These are phyloP conservation scores for Marasmius oreades DNA, from an alignment of 1,284 basidiomycete species.

Conservation along the genomic window DNA sequence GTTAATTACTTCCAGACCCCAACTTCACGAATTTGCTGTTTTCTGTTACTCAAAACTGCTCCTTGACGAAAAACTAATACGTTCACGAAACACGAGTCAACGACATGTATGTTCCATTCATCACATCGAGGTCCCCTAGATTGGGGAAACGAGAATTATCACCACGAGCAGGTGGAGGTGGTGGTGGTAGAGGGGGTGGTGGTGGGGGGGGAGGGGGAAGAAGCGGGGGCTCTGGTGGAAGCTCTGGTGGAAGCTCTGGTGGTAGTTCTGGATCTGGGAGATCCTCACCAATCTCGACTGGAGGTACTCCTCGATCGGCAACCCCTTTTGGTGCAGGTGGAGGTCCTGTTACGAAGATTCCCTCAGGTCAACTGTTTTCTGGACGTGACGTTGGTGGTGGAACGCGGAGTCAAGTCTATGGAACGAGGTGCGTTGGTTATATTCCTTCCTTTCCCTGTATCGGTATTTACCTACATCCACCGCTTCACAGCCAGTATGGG, in stretches of 20 bases:
- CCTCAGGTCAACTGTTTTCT: constrained; percentile 14
- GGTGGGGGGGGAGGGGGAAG: not conserved
- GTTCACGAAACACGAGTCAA: not conserved
- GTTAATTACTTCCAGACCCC: no score
- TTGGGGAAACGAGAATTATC: constrained; percentile 26
- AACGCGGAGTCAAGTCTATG: constrained; percentile 31
- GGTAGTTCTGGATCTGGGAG: not conserved
- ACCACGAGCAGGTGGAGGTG: not conserved
- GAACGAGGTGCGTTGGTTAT: constrained; percentile 22
- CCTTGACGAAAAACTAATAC: not conserved
- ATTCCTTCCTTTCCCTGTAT: not conserved
- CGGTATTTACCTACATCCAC: not conserved
- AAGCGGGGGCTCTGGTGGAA: not conserved
- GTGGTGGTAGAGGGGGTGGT: not conserved
- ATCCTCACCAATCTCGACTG: not conserved
- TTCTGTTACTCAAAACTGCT: no score
- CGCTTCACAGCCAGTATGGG: constrained; percentile 41
- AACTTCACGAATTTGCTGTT: no score
- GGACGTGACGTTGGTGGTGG: constrained; percentile 24
- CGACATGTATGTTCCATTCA: constrained; percentile 32
- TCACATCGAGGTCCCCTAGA: constrained; percentile 18
- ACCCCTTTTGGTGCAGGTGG: constrained; percentile 14
- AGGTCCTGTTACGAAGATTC: constrained; percentile 8
- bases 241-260: not conserved
- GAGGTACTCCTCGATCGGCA: constrained; percentile 1